Conservation (phyloP, 2,329 filamentous ascomycete species). For the Clarireedia paspali region DNA sequence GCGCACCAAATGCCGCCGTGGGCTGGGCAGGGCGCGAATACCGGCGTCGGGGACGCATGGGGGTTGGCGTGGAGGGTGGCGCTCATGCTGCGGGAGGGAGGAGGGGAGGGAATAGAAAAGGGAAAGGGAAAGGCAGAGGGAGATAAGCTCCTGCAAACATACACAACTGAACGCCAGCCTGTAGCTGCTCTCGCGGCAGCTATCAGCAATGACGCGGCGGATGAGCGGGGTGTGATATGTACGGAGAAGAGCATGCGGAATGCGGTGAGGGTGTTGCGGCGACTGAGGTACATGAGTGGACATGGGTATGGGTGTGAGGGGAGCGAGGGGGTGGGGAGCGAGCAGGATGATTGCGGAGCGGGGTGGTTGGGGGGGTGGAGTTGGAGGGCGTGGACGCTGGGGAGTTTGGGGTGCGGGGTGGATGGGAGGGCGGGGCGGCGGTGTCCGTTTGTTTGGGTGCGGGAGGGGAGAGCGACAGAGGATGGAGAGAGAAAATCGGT, state of each 20-base stretch:
- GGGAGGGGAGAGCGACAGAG: conserved; percentile 16
- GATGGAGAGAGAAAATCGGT: conserved; percentile 30
- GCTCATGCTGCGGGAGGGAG: conserved; percentile 22
- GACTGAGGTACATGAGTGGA: conserved; percentile 7
- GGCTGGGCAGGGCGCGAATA: conserved; percentile 36
- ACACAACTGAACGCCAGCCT: conserved; percentile 33
- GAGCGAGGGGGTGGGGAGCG: conserved; percentile 3
- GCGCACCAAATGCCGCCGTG: conserved; percentile 41
- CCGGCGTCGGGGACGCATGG: conserved; percentile 33
- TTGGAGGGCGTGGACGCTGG: conserved; percentile 27
- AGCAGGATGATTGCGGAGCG: background rate
- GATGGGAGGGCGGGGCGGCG: conserved; percentile 27
- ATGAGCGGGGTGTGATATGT: conserved; percentile 12
- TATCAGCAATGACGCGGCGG: conserved; percentile 8
- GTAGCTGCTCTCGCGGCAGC: conserved; percentile 23
- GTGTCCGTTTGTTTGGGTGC: conserved; percentile 28
- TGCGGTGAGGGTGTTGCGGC: background rate
- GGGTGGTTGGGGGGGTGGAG: conserved; percentile 18
- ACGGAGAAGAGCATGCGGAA: background rate
- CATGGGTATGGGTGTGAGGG: conserved; percentile 13
- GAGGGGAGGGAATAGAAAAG: background rate
- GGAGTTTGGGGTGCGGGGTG: conserved; percentile 20
- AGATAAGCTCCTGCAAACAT: conserved; percentile 30
- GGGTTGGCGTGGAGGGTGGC: conserved; percentile 38
- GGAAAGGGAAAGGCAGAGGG: conserved; percentile 10